phyloP scores from a whole-genome alignment of 306 rosid species.

The Biancaea sappan region DNA sequence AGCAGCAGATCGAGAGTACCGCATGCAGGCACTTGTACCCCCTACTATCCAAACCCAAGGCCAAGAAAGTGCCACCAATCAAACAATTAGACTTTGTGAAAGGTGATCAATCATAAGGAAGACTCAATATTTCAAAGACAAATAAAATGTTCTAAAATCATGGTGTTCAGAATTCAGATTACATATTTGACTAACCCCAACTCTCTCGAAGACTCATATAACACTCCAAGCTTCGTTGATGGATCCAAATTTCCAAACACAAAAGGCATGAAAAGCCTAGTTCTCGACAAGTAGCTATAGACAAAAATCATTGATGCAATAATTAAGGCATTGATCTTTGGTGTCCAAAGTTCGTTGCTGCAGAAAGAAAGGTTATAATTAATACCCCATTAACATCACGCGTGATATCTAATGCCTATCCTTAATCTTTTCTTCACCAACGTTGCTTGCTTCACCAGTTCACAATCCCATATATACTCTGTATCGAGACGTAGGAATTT shows the following conservation, averaged over 20 bases:
- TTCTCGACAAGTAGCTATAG: not conserved
- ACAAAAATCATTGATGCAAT: not conserved
- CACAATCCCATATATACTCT: conserved; percentile 4
- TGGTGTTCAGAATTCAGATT: not conserved
- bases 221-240: not conserved
- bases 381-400: conserved; percentile 22
- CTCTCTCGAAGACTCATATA: not conserved
- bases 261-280: not conserved
- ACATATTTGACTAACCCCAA: not conserved
- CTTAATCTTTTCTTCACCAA: not conserved
- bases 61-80: too few relatives aligned
- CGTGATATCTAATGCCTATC: not conserved
- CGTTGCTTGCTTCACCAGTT: conserved; percentile 10
- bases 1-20: too few relatives aligned
- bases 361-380: not conserved
- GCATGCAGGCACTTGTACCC: too few relatives aligned
- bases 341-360: not conserved
- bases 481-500: not conserved
- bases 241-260: not conserved
- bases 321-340: not conserved
- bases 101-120: not conserved
- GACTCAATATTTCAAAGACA: not conserved
- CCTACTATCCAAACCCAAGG: too few relatives aligned
- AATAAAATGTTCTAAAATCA: too few relatives aligned
- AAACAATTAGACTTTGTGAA: too few relatives aligned